Conservation (phyloP, 441 rosid species). For the Viola pubescens region DNA sequence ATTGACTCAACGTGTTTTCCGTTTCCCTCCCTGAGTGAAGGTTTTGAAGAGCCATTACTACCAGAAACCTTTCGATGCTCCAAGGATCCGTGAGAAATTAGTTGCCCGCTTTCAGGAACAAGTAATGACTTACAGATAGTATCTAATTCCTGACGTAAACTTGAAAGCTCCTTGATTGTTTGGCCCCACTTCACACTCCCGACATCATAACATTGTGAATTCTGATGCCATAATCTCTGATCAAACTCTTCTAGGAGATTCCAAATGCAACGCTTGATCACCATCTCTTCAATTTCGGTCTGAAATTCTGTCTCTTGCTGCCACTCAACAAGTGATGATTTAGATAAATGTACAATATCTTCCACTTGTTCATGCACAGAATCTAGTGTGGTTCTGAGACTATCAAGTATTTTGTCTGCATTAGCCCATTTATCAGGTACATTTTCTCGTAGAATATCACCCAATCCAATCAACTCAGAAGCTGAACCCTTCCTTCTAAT, state of each 20-base stretch:
- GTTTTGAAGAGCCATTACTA: constrained; percentile 28
- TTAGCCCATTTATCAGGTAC: constrained; percentile 34
- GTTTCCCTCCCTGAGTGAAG: constrained; percentile 45
- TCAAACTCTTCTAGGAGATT: constrained; percentile 57
- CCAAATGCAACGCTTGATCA: constrained; percentile 35
- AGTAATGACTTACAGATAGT: constrained; percentile 44
- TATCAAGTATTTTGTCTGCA: constrained; percentile 44
- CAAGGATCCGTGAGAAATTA: constrained; percentile 40
- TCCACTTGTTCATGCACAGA: constrained; percentile 31
- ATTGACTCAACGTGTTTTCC: constrained; percentile 56
- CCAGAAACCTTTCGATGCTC: constrained; percentile 61
- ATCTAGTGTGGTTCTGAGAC: constrained; percentile 38
- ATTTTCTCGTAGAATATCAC: constrained; percentile 34
- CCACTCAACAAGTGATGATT: constrained; percentile 36
- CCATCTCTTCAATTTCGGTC: constrained; percentile 43
- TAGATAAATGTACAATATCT: constrained; percentile 29
- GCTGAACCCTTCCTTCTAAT: constrained; percentile 26
- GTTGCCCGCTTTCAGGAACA: constrained; percentile 45
- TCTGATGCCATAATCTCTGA: constrained; percentile 38
- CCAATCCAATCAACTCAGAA: constrained; percentile 37
- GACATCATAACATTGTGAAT: constrained; percentile 26
- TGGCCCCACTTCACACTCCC: constrained; percentile 32
- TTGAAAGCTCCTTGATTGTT: constrained; percentile 53
- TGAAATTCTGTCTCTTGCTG: constrained; percentile 47
- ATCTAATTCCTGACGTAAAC: constrained; percentile 66